Conservation (phyloP, 192 early-diverging fungal genomes). For the Backusella morwellensis region DNA sequence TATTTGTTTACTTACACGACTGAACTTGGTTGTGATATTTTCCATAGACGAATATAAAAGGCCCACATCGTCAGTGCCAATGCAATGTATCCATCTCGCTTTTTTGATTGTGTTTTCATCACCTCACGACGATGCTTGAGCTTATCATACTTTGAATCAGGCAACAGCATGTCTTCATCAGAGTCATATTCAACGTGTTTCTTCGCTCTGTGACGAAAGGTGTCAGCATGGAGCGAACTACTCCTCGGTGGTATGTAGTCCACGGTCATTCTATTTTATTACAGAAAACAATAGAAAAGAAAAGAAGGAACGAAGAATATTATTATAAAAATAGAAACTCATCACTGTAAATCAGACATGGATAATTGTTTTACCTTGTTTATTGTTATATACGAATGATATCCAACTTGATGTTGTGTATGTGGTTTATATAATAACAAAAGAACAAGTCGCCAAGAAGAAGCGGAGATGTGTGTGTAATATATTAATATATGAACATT, state of each 20-base stretch:
- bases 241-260: constrained; percentile 1
- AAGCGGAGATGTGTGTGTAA: too few relatives aligned
- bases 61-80: constrained; percentile 31
- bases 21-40: constrained; percentile 36
- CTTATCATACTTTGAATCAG: constrained; percentile 2
- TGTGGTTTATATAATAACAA: too few relatives aligned
- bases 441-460: too few relatives aligned
- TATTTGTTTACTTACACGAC: constrained; percentile 33
- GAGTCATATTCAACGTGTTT: constrained; percentile 1
- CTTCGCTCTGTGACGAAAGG: background rate
- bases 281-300: background rate
- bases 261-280: constrained; percentile 5
- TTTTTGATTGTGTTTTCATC: background rate
- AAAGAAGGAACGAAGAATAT: background rate
- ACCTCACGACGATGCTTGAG: background rate
- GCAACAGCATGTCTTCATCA: background rate
- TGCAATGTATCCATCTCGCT: constrained; percentile 8
- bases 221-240: background rate
- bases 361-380: background rate
- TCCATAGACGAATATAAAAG: constrained; percentile 38
- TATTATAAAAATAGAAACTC: background rate
- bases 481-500: too few relatives aligned
- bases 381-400: background rate
- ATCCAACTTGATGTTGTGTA: too few relatives aligned
- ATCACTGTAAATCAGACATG: background rate